These are phyloP conservation scores for Penicillium hordei DNA, from an alignment of 2,329 filamentous ascomycete species.

Conservation along the genomic window DNA sequence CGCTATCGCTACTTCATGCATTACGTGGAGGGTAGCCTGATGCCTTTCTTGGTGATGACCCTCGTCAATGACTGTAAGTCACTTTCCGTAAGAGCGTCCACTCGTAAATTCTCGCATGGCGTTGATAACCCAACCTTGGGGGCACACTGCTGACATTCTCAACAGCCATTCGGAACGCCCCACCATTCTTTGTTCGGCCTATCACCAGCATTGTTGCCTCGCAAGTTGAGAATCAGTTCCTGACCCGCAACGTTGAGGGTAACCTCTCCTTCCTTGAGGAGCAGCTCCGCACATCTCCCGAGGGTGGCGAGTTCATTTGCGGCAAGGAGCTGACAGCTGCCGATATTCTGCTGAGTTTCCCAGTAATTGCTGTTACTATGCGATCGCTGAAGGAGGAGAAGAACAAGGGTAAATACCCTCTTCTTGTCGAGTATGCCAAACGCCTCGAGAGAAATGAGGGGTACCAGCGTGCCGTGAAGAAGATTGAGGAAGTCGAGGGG, in stretches of 20 bases:
- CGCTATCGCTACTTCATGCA: slow-evolving; percentile 71
- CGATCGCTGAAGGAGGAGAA: slow-evolving; percentile 37
- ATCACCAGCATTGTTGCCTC: slow-evolving; percentile 58
- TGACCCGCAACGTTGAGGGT: slow-evolving; percentile 42
- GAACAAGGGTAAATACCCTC: slow-evolving; percentile 39
- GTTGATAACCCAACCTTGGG: background rate
- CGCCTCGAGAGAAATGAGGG: slow-evolving; percentile 38
- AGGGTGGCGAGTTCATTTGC: slow-evolving; percentile 42
- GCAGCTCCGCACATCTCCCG: slow-evolving; percentile 46
- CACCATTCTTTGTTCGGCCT: slow-evolving; percentile 69
- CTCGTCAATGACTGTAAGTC: slow-evolving; percentile 60
- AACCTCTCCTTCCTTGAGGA: slow-evolving; percentile 48
- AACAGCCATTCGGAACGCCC: slow-evolving; percentile 23
- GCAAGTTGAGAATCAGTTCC: slow-evolving; percentile 42
- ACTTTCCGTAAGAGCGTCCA: background rate
- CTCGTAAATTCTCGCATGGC: slow-evolving; percentile 1
- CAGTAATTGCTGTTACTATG: slow-evolving; percentile 41
- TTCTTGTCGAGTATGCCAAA: slow-evolving; percentile 38
- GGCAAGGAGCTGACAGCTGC: slow-evolving; percentile 46
- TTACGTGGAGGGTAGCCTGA: slow-evolving; percentile 81
- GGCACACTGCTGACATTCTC: background rate
- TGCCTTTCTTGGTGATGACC: slow-evolving; percentile 66
- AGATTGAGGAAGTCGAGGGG: slow-evolving; percentile 45
- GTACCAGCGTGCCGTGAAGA: slow-evolving; percentile 42
- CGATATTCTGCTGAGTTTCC: slow-evolving; percentile 51